phyloP scores from a whole-genome alignment of 768 basidiomycete genomes.

The Rhodocollybia butyracea region DNA sequence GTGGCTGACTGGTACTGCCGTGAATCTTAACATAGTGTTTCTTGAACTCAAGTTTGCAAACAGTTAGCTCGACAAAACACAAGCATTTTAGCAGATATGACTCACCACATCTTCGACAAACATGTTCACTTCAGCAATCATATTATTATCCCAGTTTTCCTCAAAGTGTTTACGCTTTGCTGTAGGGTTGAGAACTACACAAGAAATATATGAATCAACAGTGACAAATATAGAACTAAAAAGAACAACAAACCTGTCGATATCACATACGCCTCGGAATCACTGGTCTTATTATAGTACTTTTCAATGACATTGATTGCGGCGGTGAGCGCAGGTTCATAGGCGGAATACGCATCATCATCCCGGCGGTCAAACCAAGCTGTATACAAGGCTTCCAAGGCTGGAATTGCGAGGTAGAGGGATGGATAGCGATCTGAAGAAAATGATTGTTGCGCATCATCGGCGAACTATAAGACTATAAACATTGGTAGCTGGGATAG shows the following conservation, averaged over 20 bases:
- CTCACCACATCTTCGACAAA: background rate
- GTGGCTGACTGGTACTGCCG: too few species aligned
- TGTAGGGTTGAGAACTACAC: conserved; percentile 15
- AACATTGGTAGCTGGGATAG: too few species aligned
- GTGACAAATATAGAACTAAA: background rate
- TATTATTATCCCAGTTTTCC: conserved; percentile 12
- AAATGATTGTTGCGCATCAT: conserved; percentile 29
- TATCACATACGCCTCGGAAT: conserved; percentile 27
- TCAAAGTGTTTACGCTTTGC: conserved; percentile 12
- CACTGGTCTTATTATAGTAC: conserved; percentile 27
- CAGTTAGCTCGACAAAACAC: background rate
- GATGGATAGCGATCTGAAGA: conserved; percentile 25
- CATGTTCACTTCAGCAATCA: background rate
- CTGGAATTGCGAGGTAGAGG: conserved; percentile 28
- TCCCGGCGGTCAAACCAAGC: conserved; percentile 19
- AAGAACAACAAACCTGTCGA: conserved; percentile 21
- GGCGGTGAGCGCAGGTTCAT: conserved; percentile 18
- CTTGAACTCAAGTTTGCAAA: too few species aligned
- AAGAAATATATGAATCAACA: background rate
- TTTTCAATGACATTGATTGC: conserved; percentile 23
- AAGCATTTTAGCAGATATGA: background rate
- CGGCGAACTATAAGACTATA: conserved; percentile 20
- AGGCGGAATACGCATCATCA: conserved; percentile 16
- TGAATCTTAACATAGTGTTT: too few species aligned
- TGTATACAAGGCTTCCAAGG: conserved; percentile 27